Percentiles rank a stretch among this genome's conserved stretches.
phyloP scores from a whole-genome alignment of 2,329 filamentous ascomycete species.

The Magnaporthiopsis poae region DNA sequence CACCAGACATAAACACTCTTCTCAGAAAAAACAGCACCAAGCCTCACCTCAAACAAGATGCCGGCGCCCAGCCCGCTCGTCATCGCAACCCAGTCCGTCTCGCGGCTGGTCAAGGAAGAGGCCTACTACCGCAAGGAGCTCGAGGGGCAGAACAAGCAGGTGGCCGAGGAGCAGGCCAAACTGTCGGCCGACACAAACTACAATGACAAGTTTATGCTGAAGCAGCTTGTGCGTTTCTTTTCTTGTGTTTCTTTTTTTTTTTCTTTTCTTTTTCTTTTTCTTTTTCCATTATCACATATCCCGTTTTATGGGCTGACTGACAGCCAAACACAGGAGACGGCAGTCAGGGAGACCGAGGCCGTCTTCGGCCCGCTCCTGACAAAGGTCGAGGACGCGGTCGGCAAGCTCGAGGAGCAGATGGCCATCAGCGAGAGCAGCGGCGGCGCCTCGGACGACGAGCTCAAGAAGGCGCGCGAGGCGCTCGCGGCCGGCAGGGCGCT shows the following conservation, averaged over 20 bases:
- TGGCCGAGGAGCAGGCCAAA: conserved; percentile 48
- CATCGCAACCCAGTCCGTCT: conserved; percentile 70
- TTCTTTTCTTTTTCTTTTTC: background rate
- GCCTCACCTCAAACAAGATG: conserved; percentile 39
- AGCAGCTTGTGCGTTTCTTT: conserved; percentile 62
- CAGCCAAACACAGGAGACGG: conserved; percentile 50
- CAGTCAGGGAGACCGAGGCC: conserved; percentile 76
- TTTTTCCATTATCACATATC: background rate
- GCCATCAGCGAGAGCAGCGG: conserved; percentile 48
- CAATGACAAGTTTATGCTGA: conserved; percentile 70
- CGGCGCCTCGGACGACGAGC: conserved; percentile 35
- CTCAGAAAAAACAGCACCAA: background rate
- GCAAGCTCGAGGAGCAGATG: conserved; percentile 66
- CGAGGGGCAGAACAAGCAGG: conserved; percentile 59
- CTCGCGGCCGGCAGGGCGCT: conserved; percentile 36
- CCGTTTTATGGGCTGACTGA: background rate
- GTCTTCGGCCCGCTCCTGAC: conserved; percentile 64
- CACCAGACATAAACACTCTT: too few relatives aligned
- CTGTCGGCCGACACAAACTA: conserved; percentile 49
- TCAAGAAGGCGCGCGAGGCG: conserved; percentile 45
- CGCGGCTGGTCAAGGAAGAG: conserved; percentile 85
- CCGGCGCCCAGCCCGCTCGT: conserved; percentile 63
- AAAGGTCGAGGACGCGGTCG: conserved; percentile 62
- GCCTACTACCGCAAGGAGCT: conserved; percentile 82
- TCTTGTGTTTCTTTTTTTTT: background rate